Evolutionary conservation across 1,284 basidiomycete genomes (phyloP).

Genomic region (Ustilago shanxiensis): DNA sequence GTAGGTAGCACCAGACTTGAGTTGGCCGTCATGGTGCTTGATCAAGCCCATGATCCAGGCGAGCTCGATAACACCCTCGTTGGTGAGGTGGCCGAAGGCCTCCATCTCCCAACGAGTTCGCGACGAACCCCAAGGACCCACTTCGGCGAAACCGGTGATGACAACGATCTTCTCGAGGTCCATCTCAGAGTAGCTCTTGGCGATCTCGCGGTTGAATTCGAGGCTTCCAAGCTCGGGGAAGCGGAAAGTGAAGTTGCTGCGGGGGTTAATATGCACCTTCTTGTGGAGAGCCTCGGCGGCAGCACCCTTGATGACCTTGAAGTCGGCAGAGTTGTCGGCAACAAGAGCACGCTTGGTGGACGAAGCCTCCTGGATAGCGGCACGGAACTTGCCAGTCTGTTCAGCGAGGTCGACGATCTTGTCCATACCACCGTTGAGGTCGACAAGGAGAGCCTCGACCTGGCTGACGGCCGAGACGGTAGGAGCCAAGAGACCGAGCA

Average conservation of each 20-base stretch:
- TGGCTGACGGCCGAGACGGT: constrained; percentile 99
- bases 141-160: constrained; percentile 95
- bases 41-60: constrained; percentile 99
- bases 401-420: constrained; percentile 64
- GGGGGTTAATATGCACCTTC: constrained; percentile 90
- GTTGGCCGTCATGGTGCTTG: constrained; percentile 96
- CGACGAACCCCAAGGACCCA: constrained; percentile 98
- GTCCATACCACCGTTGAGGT: constrained; percentile 83
- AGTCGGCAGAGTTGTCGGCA: constrained; percentile 93
- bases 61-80: constrained; percentile 98
- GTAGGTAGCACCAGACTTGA: constrained; percentile 83
- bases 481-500: constrained; percentile 96
- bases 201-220: constrained; percentile 77
- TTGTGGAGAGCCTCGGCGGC: constrained; percentile 94
- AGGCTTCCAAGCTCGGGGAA: constrained; percentile 80
- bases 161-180: constrained; percentile 97
- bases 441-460: constrained; percentile 95
- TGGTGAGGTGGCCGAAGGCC: constrained; percentile 71
- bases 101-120: constrained; percentile 93
- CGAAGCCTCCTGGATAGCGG: constrained; percentile 81
- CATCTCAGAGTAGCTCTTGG: constrained; percentile 73
- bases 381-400: constrained; percentile 76
- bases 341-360: constrained; percentile 92
- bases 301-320: constrained; percentile 88
- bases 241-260: constrained; percentile 95